phyloP scores from a whole-genome alignment of 441 rosid species.

The Populus hybrid region DNA sequence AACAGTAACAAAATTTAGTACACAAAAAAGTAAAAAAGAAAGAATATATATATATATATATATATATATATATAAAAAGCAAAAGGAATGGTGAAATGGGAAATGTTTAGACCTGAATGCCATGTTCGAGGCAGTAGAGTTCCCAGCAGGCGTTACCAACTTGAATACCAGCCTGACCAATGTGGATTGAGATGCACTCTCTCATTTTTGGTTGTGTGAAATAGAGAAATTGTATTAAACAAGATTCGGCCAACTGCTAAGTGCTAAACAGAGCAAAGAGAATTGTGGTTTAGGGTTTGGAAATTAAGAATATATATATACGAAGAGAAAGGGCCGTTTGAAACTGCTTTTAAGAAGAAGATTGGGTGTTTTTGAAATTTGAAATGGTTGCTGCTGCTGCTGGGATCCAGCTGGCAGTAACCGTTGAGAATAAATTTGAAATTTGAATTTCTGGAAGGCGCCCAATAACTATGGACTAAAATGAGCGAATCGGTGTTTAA shows the following conservation, averaged over 20 bases:
- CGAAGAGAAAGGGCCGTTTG: not conserved
- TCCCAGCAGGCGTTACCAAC: no score
- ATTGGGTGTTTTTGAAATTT: not conserved
- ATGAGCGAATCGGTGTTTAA: not conserved
- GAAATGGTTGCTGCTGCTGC: not conserved
- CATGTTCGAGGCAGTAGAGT: no score
- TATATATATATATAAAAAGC: no score
- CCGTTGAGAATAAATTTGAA: not conserved
- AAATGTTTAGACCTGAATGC: no score
- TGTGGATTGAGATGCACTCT: conserved; percentile 30
- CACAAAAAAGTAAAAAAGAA: not conserved
- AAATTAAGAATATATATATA: not conserved
- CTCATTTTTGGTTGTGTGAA: conserved; percentile 20
- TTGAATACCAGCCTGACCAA: no score
- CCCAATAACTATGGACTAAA: not conserved
- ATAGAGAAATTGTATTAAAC: not conserved
- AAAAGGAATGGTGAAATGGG: no score
- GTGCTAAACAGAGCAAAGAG: not conserved
- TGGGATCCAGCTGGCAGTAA: not conserved
- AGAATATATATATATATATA: no score
- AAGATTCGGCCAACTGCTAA: not conserved
- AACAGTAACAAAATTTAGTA: not conserved
- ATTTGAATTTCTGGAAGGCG: not conserved
- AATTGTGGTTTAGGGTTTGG: not conserved
- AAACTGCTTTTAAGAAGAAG: not conserved